phyloP scores from a whole-genome alignment of 2,329 filamentous ascomycete species.

The Rugonectria rugulosa region DNA sequence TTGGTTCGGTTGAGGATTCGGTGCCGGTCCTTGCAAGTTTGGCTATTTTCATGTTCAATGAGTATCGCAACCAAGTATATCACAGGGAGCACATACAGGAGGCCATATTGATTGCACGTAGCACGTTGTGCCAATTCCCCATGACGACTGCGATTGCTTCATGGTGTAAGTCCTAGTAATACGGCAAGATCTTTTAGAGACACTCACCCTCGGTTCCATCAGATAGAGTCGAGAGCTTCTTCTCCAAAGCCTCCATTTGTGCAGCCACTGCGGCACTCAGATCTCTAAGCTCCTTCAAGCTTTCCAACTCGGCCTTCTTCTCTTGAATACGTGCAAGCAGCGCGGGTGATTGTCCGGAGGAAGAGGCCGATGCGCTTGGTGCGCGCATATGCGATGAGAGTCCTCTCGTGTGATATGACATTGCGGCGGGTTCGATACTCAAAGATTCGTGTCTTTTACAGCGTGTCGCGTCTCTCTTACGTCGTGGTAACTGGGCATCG shows the following conservation, averaged over 20 bases:
- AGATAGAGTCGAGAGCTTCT: slow-evolving; percentile 78
- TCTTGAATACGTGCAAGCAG: slow-evolving; percentile 81
- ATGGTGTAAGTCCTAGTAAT: slow-evolving; percentile 31
- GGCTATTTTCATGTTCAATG: no score
- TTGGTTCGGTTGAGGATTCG: slow-evolving; percentile 43
- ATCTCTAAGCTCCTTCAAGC: slow-evolving; percentile 78
- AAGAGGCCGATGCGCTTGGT: slow-evolving; percentile 58
- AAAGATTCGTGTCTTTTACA: not conserved
- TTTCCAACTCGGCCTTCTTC: slow-evolving; percentile 85
- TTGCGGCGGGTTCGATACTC: slow-evolving; percentile 35
- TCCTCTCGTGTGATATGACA: slow-evolving; percentile 65
- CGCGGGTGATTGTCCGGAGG: slow-evolving; percentile 70
- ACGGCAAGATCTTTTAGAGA: not conserved
- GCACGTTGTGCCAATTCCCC: slow-evolving; percentile 87
- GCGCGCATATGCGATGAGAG: slow-evolving; percentile 74
- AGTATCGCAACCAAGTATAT: no score
- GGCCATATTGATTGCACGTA: slow-evolving; percentile 86
- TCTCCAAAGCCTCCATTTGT: slow-evolving; percentile 83
- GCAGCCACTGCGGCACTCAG: slow-evolving; percentile 79
- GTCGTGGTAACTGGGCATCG: slow-evolving; percentile 19
- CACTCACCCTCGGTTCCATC: slow-evolving; percentile 82
- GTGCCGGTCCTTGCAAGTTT: slow-evolving; percentile 71
- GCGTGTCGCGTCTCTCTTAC: slow-evolving; percentile 5
- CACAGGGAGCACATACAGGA: slow-evolving; percentile 75
- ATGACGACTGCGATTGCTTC: slow-evolving; percentile 83